These are phyloP conservation scores for Malassezia sympodialis DNA, from an alignment of 1,284 basidiomycete genomes.

Conservation along the genomic window DNA sequence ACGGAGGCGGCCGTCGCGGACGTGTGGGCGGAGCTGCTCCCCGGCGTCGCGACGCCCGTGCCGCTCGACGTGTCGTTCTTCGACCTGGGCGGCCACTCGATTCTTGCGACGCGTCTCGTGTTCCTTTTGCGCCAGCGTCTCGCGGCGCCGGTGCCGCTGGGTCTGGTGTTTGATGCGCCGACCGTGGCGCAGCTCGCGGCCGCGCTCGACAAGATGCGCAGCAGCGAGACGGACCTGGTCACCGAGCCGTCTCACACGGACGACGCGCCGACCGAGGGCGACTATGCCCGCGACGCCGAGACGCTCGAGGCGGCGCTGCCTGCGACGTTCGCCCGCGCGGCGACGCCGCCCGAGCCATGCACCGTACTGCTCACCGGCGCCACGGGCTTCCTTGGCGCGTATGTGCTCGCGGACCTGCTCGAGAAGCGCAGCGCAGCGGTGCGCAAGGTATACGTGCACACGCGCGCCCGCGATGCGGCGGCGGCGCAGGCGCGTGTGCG, in stretches of 20 bases:
- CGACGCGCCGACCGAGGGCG: constrained; percentile 17
- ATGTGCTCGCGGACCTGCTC: constrained; percentile 75
- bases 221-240: constrained; percentile 67
- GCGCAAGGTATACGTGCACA: constrained; percentile 78
- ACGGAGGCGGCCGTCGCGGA: constrained; percentile 69
- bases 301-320: constrained; percentile 53
- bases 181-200: constrained; percentile 71
- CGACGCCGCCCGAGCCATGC: constrained; percentile 43
- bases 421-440: constrained; percentile 56
- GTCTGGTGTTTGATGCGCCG: constrained; percentile 83
- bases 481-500: constrained; percentile 64
- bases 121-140: constrained; percentile 93
- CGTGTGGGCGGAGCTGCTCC: constrained; percentile 73
- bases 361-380: constrained; percentile 92
- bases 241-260: constrained; percentile 1
- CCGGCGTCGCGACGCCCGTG: constrained; percentile 66
- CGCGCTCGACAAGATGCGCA: constrained; percentile 67
- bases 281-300: constrained; percentile 72
- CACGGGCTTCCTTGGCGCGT: constrained; percentile 92
- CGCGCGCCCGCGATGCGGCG: constrained; percentile 62
- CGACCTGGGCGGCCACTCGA: constrained; percentile 96
- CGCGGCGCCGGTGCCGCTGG: constrained; percentile 80
- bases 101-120: constrained; percentile 88
- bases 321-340: constrained; percentile 17
- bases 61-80: constrained; percentile 93